These are phyloP conservation scores for Cyclostephanos tholiformis DNA, from an alignment of 108 stramenopile genomes.

Conservation along the genomic window DNA sequence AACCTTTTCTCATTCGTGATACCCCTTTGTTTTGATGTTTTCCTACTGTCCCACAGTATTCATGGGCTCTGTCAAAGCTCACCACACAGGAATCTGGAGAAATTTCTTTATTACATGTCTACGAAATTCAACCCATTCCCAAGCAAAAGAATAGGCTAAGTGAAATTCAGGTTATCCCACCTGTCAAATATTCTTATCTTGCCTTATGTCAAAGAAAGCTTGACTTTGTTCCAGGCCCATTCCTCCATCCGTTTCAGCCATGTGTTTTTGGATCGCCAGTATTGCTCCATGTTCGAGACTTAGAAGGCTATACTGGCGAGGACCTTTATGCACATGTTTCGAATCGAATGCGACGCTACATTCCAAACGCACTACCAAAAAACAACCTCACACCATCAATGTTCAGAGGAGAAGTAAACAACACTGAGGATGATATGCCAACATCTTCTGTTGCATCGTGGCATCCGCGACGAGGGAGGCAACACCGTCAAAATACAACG, in stretches of 20 bases:
- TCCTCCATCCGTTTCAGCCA: constrained; percentile 78
- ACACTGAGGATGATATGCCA: constrained; percentile 2
- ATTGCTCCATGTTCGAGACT: constrained; percentile 68
- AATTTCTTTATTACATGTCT: constrained; percentile 73
- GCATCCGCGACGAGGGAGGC: constrained; percentile 46
- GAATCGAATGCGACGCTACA: constrained; percentile 58
- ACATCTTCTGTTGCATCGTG: constrained; percentile 18
- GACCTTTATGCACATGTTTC: constrained; percentile 82
- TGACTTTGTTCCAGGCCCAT: constrained; percentile 60
- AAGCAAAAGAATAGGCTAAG: constrained; percentile 1
- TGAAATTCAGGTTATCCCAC: constrained; percentile 12
- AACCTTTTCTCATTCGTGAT: constrained; percentile 7
- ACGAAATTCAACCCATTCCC: constrained; percentile 67
- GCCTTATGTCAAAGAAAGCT: constrained; percentile 78
- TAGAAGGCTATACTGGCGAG: constrained; percentile 71
- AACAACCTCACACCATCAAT: constrained; percentile 31
- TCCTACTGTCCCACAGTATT: constrained; percentile 48
- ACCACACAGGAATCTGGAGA: constrained; percentile 83
- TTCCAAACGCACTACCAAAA: constrained; percentile 52
- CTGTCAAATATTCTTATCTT: constrained; percentile 68
- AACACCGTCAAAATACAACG: constrained; percentile 55
- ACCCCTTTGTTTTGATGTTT: neutral
- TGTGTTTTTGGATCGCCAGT: constrained; percentile 82
- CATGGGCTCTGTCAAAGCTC: constrained; percentile 74
- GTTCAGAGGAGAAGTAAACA: constrained; percentile 6